Conservation (phyloP, 352 stramenopile species). For the Globisporangium ultimum region DNA sequence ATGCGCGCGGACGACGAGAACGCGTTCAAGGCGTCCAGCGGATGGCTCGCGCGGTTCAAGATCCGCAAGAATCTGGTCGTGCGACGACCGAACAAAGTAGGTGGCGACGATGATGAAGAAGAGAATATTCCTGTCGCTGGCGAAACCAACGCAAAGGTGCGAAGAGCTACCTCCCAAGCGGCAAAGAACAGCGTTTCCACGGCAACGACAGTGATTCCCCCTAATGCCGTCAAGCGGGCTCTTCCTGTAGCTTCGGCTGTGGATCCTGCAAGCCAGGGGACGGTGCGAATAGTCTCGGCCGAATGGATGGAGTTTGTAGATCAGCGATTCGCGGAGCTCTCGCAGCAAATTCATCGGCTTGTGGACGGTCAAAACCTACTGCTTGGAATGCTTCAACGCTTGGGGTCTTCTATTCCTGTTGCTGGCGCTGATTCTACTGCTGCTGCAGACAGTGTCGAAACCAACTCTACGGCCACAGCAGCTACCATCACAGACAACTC, state of each 20-base stretch:
- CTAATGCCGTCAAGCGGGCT: slow-evolving; percentile 1
- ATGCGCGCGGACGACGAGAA: background rate
- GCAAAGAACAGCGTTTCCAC: background rate
- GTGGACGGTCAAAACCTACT: slow-evolving; percentile 12
- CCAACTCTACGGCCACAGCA: background rate
- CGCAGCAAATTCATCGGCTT: slow-evolving; percentile 10
- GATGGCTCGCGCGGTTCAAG: slow-evolving; percentile 21
- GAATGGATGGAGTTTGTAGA: slow-evolving; percentile 14
- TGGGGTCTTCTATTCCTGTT: background rate
- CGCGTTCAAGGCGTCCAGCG: slow-evolving; percentile 18
- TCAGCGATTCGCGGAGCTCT: slow-evolving; percentile 4
- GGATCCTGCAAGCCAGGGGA: background rate
- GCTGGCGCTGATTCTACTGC: background rate
- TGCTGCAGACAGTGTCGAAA: background rate
- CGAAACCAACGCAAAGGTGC: background rate
- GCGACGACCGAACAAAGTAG: slow-evolving; percentile 2
- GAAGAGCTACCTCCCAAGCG: background rate
- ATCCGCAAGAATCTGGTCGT: slow-evolving; percentile 13
- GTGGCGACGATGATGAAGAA: background rate
- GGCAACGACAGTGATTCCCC: background rate
- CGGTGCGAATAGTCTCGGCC: background rate
- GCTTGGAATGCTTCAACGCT: slow-evolving; percentile 14
- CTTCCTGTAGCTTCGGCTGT: background rate
- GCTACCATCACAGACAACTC: background rate
- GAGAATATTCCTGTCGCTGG: too few relatives aligned